Evolutionary conservation across 768 basidiomycete species (phyloP).

Genomic region (Lactarius hengduanensis): DNA sequence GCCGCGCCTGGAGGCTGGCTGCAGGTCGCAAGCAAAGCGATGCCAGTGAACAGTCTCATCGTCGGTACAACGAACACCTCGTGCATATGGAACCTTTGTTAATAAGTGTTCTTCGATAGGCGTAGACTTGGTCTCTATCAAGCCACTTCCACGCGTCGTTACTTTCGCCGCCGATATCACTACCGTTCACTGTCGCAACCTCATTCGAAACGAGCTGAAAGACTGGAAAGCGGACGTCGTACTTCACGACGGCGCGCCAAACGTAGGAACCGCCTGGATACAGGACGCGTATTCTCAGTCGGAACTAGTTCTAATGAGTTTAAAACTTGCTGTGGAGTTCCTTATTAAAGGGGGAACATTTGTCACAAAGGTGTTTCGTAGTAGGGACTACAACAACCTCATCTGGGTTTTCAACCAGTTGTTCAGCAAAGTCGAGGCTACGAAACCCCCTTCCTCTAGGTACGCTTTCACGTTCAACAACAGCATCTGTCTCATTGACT

Average conservation of each 20-base stretch:
- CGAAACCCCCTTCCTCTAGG: constrained; percentile 97
- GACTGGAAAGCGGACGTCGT: constrained; percentile 99
- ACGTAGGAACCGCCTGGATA: constrained; percentile 98
- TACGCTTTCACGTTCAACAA: constrained; percentile 37
- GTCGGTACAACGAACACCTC: constrained; percentile 56
- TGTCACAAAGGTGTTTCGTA: constrained; percentile 97
- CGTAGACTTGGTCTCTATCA: constrained; percentile 95
- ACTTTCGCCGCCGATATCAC: constrained; percentile 97
- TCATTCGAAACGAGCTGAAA: constrained; percentile 84
- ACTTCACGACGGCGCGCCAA: constrained; percentile 98
- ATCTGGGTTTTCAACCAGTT: constrained; percentile 99
- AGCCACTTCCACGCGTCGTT: constrained; percentile 87
- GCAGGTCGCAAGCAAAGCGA: constrained; percentile 96
- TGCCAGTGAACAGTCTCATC: constrained; percentile 90
- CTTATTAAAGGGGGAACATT: constrained; percentile 91
- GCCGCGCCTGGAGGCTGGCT: constrained; percentile 99
- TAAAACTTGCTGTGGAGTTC: constrained; percentile 95
- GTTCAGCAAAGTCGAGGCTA: constrained; percentile 95
- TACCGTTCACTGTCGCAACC: constrained; percentile 82
- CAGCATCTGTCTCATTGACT: constrained; percentile 4
- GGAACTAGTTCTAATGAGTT: constrained; percentile 91
- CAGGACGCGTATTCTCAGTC: constrained; percentile 98
- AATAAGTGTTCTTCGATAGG: constrained; percentile 44
- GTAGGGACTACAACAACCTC: constrained; percentile 96
- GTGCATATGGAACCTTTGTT: background rate